Evolutionary conservation across 805 yeast species (phyloP).

Genomic region (Hyphopichia homilentoma): DNA sequence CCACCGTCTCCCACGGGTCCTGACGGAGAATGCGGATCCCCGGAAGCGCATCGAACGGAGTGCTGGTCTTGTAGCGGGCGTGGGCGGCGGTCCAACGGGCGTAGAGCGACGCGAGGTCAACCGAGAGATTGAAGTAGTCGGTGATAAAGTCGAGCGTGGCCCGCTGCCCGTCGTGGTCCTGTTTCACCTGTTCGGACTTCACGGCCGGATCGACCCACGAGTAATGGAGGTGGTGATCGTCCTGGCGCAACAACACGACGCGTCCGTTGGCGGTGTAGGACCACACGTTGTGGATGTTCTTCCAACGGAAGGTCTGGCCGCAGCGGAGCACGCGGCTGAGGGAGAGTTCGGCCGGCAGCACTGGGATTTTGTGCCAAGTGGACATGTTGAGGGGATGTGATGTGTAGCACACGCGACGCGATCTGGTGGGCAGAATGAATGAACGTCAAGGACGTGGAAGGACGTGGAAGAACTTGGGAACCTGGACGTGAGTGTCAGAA

Average conservation of each 20-base stretch:
- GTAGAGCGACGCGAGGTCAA: conserved; percentile 53
- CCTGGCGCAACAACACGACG: conserved; percentile 65
- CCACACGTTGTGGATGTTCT: conserved; percentile 59
- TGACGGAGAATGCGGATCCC: conserved; percentile 87
- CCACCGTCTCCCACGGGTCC: conserved; percentile 94
- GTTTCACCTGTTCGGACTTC: conserved; percentile 8
- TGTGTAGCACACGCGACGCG: too few species aligned
- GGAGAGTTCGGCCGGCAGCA: conserved; percentile 44
- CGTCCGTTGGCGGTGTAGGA: conserved; percentile 57
- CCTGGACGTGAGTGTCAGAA: too few species aligned
- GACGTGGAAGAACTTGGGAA: too few species aligned
- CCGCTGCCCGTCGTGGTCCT: too few species aligned
- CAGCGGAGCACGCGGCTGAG: conserved; percentile 67
- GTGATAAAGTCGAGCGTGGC: conserved; percentile 43
- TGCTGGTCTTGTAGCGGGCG: conserved; percentile 33
- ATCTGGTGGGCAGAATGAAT: too few species aligned
- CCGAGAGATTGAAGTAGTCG: conserved; percentile 69
- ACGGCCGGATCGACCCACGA: conserved; percentile 30
- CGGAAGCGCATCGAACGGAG: conserved; percentile 38
- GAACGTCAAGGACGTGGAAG: too few species aligned
- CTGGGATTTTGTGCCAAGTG: conserved; percentile 21
- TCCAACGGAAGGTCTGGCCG: conserved; percentile 87
- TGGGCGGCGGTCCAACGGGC: conserved; percentile 60
- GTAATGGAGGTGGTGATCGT: conserved; percentile 47
- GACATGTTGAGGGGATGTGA: too few species aligned